Evolutionary conservation across 1,284 basidiomycete genomes (phyloP).

Genomic region (Rhodotorula glutinis): DNA sequence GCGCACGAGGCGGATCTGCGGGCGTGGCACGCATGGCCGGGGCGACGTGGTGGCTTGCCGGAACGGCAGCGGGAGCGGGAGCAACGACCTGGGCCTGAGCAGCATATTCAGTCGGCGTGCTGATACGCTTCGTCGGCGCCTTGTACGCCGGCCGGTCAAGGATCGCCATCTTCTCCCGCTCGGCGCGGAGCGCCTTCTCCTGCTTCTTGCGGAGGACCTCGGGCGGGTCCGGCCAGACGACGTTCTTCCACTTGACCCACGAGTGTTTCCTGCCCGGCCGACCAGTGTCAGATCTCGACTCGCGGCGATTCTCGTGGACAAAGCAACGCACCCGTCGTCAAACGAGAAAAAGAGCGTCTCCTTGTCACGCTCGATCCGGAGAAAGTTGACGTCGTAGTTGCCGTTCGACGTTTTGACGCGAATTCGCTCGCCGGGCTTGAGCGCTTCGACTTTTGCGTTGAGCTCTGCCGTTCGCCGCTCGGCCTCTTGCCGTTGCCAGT

Average conservation of each 20-base stretch:
- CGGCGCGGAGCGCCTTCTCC: slow-evolving; percentile 7
- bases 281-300: background rate
- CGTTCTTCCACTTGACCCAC: slow-evolving; percentile 25
- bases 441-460: slow-evolving; percentile 59
- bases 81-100: background rate
- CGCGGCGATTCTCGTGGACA: background rate
- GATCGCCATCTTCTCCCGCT: slow-evolving; percentile 18
- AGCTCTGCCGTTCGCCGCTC: slow-evolving; percentile 58
- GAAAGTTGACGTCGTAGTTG: slow-evolving; percentile 71
- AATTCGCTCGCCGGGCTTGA: slow-evolving; percentile 67
- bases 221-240: slow-evolving; percentile 33
- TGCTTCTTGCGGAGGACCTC: slow-evolving; percentile 29
- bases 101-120: background rate
- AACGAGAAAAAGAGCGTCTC: slow-evolving; percentile 72
- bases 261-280: slow-evolving; percentile 11
- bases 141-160: slow-evolving; percentile 24
- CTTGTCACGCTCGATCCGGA: slow-evolving; percentile 65
- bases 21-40: too few species aligned
- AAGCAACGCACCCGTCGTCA: slow-evolving; percentile 56
- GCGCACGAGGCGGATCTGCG: too few species aligned
- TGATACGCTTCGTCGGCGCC: slow-evolving; percentile 10
- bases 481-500: slow-evolving; percentile 66
- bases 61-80: too few species aligned
- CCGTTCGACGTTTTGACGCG: slow-evolving; percentile 74
- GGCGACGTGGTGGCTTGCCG: too few species aligned